These are phyloP conservation scores for Avena insularis DNA, from an alignment of 176 grass and related monocot genomes.

Conservation along the genomic window DNA sequence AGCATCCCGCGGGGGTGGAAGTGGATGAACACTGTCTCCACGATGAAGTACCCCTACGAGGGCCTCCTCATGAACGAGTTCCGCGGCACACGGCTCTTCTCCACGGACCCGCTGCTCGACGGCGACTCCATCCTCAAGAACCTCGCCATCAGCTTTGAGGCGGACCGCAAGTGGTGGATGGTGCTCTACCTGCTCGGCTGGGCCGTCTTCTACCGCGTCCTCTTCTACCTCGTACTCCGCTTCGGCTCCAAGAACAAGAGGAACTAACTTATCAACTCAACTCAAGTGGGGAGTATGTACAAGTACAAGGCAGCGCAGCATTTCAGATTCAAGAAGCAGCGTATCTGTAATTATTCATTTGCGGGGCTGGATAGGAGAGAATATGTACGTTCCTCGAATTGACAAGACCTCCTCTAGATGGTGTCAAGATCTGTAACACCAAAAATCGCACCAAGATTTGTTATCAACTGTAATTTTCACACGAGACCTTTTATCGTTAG, in stretches of 20 bases:
- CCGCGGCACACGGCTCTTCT: background rate
- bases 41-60: conserved; percentile 78
- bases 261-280: conserved; percentile 23
- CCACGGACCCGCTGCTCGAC: background rate
- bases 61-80: conserved; percentile 77
- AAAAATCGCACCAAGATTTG: background rate
- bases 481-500: background rate
- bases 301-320: background rate
- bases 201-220: conserved; percentile 64
- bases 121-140: conserved; percentile 58
- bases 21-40: conserved; percentile 66
- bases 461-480: background rate
- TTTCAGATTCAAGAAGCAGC: background rate
- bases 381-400: background rate
- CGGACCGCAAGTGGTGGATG: conserved; percentile 65
- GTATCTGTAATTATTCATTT: conserved; percentile 6
- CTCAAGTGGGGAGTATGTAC: background rate
- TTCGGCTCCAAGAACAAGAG: conserved; percentile 79
- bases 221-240: conserved; percentile 72
- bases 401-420: background rate
- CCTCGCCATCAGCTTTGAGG: conserved; percentile 45
- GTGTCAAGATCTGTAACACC: background rate
- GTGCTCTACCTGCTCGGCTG: conserved; percentile 66
- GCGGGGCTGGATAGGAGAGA: background rate
- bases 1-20: conserved; percentile 60